Percentiles rank a stretch among this genome's conserved stretches.
phyloP scores from a whole-genome alignment of 129 eudicot species.

The Flaveria bidentis region DNA sequence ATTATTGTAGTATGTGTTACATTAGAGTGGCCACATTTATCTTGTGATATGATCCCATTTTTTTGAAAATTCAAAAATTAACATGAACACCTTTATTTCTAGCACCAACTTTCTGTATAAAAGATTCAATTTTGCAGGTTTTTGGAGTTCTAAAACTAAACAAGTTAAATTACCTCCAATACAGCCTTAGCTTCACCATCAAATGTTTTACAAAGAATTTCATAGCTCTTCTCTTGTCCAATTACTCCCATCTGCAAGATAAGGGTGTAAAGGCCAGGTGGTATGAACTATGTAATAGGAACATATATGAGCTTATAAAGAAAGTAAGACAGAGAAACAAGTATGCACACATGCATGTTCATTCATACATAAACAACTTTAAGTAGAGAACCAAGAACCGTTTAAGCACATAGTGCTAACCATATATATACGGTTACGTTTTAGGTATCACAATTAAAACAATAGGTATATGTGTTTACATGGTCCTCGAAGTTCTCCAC shows the following conservation, averaged over 20 bases:
- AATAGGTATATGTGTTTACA: too few species aligned
- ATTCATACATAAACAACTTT: background rate
- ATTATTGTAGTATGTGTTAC: background rate
- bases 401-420: background rate
- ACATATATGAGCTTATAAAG: background rate
- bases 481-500: too few species aligned
- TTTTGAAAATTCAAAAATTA: background rate
- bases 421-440: background rate
- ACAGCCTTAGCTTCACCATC: constrained; percentile 67
- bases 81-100: background rate
- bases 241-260: constrained; percentile 48
- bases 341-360: background rate
- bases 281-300: background rate
- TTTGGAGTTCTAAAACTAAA: background rate
- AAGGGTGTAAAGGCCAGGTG: constrained; percentile 12
- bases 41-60: background rate
- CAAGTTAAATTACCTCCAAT: constrained; percentile 56
- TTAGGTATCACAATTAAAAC: too few species aligned
- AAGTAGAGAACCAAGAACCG: background rate
- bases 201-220: constrained; percentile 85
- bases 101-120: background rate
- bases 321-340: background rate
- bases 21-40: background rate
- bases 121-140: background rate
- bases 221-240: constrained; percentile 65